These are phyloP conservation scores for Pseudozyma sp. DNA, from an alignment of 1,284 basidiomycete genomes.

Conservation along the genomic window DNA sequence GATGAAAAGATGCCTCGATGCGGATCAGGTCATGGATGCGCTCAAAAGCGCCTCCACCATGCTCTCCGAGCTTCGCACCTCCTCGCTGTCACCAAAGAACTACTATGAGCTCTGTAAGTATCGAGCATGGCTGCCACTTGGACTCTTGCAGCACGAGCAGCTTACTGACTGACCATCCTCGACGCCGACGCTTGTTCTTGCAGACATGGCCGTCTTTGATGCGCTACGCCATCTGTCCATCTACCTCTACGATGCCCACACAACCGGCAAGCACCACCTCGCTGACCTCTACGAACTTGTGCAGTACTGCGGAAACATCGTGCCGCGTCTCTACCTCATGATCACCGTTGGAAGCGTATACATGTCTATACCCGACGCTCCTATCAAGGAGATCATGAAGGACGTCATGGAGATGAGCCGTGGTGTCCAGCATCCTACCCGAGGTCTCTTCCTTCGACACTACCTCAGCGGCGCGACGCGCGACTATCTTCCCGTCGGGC, in stretches of 20 bases:
- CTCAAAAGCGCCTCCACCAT: constrained; percentile 67
- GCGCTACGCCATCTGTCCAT: constrained; percentile 66
- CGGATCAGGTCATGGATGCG: constrained; percentile 68
- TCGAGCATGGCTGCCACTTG: background rate
- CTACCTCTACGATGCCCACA: constrained; percentile 67
- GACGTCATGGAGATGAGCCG: constrained; percentile 69
- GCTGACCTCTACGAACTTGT: constrained; percentile 68
- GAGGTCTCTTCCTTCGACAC: constrained; percentile 68
- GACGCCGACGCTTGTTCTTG: background rate
- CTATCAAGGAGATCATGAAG: constrained; percentile 69
- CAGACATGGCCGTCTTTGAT: constrained; percentile 68
- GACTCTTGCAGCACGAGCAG: background rate
- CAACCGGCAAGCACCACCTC: constrained; percentile 64
- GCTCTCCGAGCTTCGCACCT: constrained; percentile 65
- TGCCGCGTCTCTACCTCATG: constrained; percentile 68
- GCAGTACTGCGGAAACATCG: constrained; percentile 68
- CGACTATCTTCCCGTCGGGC: constrained; percentile 66
- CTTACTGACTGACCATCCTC: background rate
- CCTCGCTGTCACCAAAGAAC: constrained; percentile 64
- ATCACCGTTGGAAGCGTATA: constrained; percentile 68
- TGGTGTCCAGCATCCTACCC: constrained; percentile 68
- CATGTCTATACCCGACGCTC: constrained; percentile 68
- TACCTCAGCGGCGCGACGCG: constrained; percentile 67
- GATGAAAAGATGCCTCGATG: constrained; percentile 66
- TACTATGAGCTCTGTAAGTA: constrained; percentile 67